Percentiles rank a stretch among this genome's conserved stretches.
These are phyloP conservation scores for Emergomyces orientalis DNA, from an alignment of 2,329 filamentous ascomycete genomes.

Conservation along the genomic window DNA sequence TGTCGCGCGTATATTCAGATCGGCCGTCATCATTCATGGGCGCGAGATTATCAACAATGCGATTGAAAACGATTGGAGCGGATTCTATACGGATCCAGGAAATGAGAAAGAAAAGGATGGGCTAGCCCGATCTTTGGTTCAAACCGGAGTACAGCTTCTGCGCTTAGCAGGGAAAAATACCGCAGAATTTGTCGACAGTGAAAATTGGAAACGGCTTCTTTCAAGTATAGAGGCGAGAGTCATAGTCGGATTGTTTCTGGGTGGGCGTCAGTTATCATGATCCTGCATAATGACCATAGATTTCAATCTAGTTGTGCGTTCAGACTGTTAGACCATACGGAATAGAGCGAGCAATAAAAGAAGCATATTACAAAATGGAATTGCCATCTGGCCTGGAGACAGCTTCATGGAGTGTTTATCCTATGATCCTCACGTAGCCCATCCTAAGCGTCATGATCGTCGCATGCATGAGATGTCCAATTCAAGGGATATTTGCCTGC, in stretches of 20 bases:
- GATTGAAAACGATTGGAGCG: conserved; percentile 10
- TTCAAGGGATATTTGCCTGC: neutral
- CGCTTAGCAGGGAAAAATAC: neutral
- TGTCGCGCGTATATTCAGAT: conserved; percentile 8
- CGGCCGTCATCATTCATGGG: conserved; percentile 10
- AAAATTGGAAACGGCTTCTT: neutral
- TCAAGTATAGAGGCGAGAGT: neutral
- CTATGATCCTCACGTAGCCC: neutral
- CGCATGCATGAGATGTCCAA: neutral
- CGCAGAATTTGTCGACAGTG: neutral
- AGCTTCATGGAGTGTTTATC: neutral
- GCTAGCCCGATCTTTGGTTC: neutral
- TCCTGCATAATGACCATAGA: neutral
- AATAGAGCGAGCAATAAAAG: neutral
- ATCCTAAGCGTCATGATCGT: too few relatives aligned
- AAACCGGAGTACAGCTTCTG: neutral
- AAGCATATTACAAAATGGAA: neutral
- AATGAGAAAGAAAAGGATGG: neutral
- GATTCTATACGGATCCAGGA: conserved; percentile 1
- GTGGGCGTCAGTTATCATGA: neutral
- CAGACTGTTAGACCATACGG: neutral
- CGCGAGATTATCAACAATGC: conserved; percentile 12
- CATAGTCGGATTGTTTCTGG: neutral
- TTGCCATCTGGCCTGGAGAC: neutral
- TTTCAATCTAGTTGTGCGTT: too few relatives aligned